Evolutionary conservation across 257 asterid genomes (phyloP).

Genomic region (Lithospermum erythrorhizon): DNA sequence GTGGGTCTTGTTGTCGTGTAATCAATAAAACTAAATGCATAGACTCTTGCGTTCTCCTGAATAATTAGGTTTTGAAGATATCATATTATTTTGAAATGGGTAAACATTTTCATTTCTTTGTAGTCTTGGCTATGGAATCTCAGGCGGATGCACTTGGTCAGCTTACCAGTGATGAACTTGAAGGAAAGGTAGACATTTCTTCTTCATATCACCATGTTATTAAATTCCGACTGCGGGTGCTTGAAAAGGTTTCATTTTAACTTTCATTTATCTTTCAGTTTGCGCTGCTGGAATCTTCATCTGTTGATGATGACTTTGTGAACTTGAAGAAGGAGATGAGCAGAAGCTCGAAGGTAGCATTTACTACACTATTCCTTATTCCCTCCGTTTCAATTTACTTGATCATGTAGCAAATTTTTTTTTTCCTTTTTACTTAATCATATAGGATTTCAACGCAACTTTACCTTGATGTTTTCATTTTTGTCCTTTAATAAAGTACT

Average conservation of each 20-base stretch:
- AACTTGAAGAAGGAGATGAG: slow-evolving; percentile 60
- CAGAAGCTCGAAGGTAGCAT: slow-evolving; percentile 57
- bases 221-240: not conserved
- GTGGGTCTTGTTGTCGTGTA: not conserved
- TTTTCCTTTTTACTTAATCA: no score
- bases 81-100: not conserved
- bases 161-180: slow-evolving; percentile 79
- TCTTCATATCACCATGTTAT: not conserved
- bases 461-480: no score
- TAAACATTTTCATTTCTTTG: slow-evolving; percentile 1
- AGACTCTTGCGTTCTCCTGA: not conserved
- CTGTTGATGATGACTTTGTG: slow-evolving; percentile 91
- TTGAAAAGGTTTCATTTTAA: not conserved
- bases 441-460: no score
- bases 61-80: not conserved
- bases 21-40: not conserved
- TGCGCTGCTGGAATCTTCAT: slow-evolving; percentile 72
- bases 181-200: slow-evolving; percentile 65
- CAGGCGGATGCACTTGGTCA: slow-evolving; percentile 86
- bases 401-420: no score
- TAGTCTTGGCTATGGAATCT: slow-evolving; percentile 92
- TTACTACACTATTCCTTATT: not conserved
- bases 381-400: no score
- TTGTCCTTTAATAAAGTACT: no score
- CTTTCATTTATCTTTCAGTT: slow-evolving; percentile 38